Base-by-base conservation (phyloP, 108 stramenopile genomes). In the Ochromonas danica region DNA sequence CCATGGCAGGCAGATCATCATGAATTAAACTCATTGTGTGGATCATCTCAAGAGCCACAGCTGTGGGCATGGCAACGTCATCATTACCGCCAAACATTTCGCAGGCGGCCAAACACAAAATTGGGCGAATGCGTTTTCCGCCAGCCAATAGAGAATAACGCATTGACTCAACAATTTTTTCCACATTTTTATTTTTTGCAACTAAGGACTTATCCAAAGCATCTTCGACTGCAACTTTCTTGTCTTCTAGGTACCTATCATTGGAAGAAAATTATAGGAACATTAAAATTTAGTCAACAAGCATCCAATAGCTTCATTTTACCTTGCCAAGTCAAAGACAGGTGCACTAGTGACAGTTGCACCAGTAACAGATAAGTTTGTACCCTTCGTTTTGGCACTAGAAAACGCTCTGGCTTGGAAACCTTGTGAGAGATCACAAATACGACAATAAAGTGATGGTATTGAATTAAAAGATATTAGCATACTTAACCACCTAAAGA, bases 11-110 rank as follows among this genome's bases (percentile, higher is more conserved):
- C 85, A 97, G 86, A 87, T 97, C 96, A 82, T 97, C 96, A 80
- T 97, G 96, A 71, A 95, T 97, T 36, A 97, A 87, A 79, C 91
- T 92, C 96, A 97, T 97, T 38, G 96, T 95, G 81, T 97, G 96
- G 77, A 97, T 97, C 96, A 97, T 97, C 87, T 97, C 96, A 78
- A 94, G 70, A 38, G 92, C 90, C n/a, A 95, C 92, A 10, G 94
- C 96, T 6, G 94, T 90, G 3, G 94, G 93, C 89, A 97, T 94
- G 62, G 94, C 93, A 28, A 45, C 85, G 71, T 90, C 91, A 65
- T 90, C 84, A 25, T 85, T 75, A 30, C 88, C 91, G 25, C 90
- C 91, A 67, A 95, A 93, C 94, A 95, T 94, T 87, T 97, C 96
- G 71, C 91, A 93, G 0, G 94, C 94, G 1, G 94, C 94, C 74